Evolutionary conservation across 2,329 filamentous ascomycete genomes (phyloP).

Genomic region (Tolypocladium sp.): DNA sequence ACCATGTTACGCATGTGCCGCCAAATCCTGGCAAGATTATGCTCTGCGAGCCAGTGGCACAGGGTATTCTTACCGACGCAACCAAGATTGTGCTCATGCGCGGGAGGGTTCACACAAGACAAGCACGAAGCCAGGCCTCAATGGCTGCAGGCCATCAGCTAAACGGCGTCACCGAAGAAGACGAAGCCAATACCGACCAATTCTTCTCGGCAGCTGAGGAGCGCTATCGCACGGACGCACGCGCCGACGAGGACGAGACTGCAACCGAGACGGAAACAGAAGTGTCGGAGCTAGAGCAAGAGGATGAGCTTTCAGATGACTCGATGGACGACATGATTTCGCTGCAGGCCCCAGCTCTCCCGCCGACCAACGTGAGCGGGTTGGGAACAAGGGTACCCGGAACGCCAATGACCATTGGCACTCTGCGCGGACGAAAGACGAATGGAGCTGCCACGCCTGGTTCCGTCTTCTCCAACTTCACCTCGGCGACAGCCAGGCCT

Average conservation of each 20-base stretch:
- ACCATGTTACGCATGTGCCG: conserved; percentile 78
- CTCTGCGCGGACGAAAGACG: conserved; percentile 45
- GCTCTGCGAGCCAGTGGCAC: conserved; percentile 89
- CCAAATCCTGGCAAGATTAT: conserved; percentile 80
- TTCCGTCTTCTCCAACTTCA: conserved; percentile 84
- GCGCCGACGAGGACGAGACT: conserved; percentile 49
- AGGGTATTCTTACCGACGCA: conserved; percentile 66
- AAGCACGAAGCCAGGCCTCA: conserved; percentile 34
- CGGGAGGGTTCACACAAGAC: conserved; percentile 48
- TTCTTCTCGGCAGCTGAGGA: conserved; percentile 92
- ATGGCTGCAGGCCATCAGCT: conserved; percentile 32
- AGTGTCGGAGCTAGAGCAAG: conserved; percentile 55
- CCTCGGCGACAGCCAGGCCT: conserved; percentile 69
- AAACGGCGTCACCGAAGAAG: conserved; percentile 51
- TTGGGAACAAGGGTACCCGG: conserved; percentile 72
- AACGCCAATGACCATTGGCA: conserved; percentile 65
- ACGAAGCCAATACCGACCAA: conserved; percentile 80
- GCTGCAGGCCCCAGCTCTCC: conserved; percentile 67
- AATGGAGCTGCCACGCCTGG: conserved; percentile 76
- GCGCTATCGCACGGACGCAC: conserved; percentile 48
- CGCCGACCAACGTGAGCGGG: conserved; percentile 68
- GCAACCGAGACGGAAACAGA: conserved; percentile 56
- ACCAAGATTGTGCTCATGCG: conserved; percentile 79
- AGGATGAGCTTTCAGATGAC: conserved; percentile 74
- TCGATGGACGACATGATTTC: conserved; percentile 92